Evolutionary conservation across 257 asterid species (phyloP).

Genomic region (Solanum chmielewskii): DNA sequence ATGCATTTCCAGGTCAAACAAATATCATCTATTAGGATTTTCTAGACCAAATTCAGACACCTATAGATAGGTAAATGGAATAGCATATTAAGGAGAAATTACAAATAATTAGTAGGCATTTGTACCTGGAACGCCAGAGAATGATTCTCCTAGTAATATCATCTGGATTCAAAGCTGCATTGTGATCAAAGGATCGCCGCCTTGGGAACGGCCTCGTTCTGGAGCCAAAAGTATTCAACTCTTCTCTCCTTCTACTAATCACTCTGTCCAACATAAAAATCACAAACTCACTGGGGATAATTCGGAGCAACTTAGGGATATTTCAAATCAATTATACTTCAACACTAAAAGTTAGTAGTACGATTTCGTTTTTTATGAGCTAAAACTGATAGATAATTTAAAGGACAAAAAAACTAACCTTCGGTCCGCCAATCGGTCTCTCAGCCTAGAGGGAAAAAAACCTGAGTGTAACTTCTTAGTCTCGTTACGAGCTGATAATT

Average conservation of each 20-base stretch:
- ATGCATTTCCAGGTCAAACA: not conserved
- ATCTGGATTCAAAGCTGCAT: constrained; percentile 11
- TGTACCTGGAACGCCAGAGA: constrained; percentile 45
- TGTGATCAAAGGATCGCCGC: constrained; percentile 25
- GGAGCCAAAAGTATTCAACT: not conserved
- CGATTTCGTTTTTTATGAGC: not conserved
- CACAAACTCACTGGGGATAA: not conserved
- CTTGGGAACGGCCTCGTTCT: constrained; percentile 24
- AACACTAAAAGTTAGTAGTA: not conserved
- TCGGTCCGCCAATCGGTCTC: constrained; percentile 1
- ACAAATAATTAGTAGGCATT: not conserved
- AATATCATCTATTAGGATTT: not conserved
- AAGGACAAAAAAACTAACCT: not conserved
- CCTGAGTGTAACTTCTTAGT: not conserved
- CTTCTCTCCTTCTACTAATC: constrained; percentile 16
- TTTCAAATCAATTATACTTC: not conserved
- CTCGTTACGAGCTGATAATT: not conserved
- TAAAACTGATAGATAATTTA: not conserved
- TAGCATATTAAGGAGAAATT: not conserved
- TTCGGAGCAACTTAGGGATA: not conserved
- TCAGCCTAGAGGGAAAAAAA: not conserved
- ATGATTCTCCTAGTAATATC: constrained; percentile 24
- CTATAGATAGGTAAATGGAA: not conserved
- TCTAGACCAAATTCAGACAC: not conserved
- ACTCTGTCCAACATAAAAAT: constrained; percentile 8